Evolutionary conservation across 2,329 filamentous ascomycete genomes (phyloP), one percentile per base, ranked within the genome.

Genomic region (Aureobasidium sp.): DNA sequence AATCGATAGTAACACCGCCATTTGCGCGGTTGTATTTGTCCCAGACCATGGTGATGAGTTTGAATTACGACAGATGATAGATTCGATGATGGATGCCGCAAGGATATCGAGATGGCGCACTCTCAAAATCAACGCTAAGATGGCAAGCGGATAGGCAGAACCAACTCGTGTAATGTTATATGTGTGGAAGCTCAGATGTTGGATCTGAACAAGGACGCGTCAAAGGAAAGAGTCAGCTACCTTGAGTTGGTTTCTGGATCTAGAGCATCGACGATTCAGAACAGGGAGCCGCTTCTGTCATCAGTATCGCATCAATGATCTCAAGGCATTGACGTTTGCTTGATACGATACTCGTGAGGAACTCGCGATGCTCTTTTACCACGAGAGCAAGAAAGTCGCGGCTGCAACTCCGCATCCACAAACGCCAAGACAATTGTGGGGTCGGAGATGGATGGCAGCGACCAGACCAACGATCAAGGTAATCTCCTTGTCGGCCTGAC

Each of bases 1-100:
- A 74, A 27, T 53, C 50, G 43, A 62, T 56, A 5, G 59, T 51
- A 5, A 46, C 32, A 41, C 59, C 59, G 7, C 55, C 55, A 48
- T 59, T 59, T 1, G 43, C 39, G 55, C 55, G 55, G 24, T 59
- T 59, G 29, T 15, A 48, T 48, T 48, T 59, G n/a, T 59, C 55
- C 55, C 55, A 59, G 32, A 59, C 55, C 55, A 59, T 59, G 20
- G 8, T 26, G 53, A 57, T n/a, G n/a, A 37, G 10, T 32, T 47
- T 27, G 24, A 24, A 17, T 44, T 3, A 10, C 2, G 26, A 10
- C 7, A 17, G 5, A 17, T 8, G 20, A 27, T 5, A 15, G 10
- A 10, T 17, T 24, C 8, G 1, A 9, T 8, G 10, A 8, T 39
- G 20, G 2, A 32, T 27, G 12, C 12, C 20, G 24, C 44, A 17